These are phyloP conservation scores for Backusella australiensis DNA, from an alignment of 192 early-diverging fungal species.

Conservation along the genomic window DNA sequence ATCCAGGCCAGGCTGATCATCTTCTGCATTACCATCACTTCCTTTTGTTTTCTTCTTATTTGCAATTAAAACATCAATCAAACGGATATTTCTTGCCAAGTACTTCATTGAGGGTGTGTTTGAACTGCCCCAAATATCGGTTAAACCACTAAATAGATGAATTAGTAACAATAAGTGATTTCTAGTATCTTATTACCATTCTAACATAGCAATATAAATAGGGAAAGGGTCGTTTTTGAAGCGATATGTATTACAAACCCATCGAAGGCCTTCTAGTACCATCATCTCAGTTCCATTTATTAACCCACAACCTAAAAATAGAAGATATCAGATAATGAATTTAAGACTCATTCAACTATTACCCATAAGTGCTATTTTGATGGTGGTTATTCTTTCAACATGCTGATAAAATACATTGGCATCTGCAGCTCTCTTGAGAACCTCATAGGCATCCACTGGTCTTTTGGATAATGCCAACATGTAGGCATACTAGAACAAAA, in stretches of 20 bases:
- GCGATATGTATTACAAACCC: conserved; percentile 38
- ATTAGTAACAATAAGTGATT: background rate
- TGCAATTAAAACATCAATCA: conserved; percentile 17
- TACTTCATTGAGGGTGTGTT: background rate
- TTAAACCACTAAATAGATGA: background rate
- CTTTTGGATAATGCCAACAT: conserved; percentile 47
- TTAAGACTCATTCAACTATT: background rate
- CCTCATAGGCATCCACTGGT: conserved; percentile 53
- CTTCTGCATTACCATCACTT: background rate
- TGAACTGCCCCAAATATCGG: background rate
- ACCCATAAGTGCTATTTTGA: conserved; percentile 63
- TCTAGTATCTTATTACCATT: conserved; percentile 29
- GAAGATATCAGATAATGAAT: background rate
- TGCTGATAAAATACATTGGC: conserved; percentile 66
- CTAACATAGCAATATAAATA: conserved; percentile 44
- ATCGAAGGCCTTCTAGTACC: conserved; percentile 37
- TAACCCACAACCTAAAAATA: conserved; percentile 37
- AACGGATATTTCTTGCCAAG: conserved; percentile 15
- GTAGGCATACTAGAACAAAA: conserved; percentile 48
- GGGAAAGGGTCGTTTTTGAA: conserved; percentile 44
- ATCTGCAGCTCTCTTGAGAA: conserved; percentile 52
- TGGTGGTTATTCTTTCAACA: conserved; percentile 17
- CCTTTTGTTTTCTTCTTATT: background rate
- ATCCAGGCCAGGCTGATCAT: background rate
- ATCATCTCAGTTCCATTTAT: conserved; percentile 17